These are phyloP conservation scores for Petasospora fabianii DNA, from an alignment of 1,139 yeast genomes.

Conservation along the genomic window DNA sequence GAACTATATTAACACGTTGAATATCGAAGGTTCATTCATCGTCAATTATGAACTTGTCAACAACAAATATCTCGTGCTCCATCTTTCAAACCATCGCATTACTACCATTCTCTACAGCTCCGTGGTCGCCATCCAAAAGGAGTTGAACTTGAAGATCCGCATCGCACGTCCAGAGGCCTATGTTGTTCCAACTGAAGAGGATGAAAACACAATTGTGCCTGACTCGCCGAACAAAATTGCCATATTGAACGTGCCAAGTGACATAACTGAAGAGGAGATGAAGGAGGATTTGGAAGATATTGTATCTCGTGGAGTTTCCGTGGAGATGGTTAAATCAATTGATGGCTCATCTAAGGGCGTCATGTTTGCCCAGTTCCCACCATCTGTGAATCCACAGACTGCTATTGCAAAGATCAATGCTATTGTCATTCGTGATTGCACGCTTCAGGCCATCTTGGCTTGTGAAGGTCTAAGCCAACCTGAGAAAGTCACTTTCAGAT, in stretches of 20 bases:
- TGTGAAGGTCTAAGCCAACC: constrained; percentile 19
- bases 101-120: constrained; percentile 59
- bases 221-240: constrained; percentile 36
- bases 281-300: constrained; percentile 34
- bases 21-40: constrained; percentile 24
- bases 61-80: constrained; percentile 42
- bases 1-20: constrained; percentile 36
- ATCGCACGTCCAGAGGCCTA: constrained; percentile 63
- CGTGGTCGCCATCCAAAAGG: constrained; percentile 34
- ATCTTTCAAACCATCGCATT: constrained; percentile 48
- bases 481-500: constrained; percentile 29
- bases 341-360: constrained; percentile 39
- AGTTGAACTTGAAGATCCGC: constrained; percentile 34
- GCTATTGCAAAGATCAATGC: constrained; percentile 28
- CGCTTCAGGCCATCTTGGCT: constrained; percentile 19
- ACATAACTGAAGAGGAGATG: constrained; percentile 36
- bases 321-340: constrained; percentile 7
- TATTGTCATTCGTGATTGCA: constrained; percentile 30
- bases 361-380: constrained; percentile 40
- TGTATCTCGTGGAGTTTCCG: constrained; percentile 2
- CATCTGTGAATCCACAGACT: constrained; percentile 5
- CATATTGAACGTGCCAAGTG: constrained; percentile 39
- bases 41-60: constrained; percentile 27
- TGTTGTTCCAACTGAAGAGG: constrained; percentile 28
- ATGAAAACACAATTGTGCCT: constrained; percentile 18